phyloP scores from a whole-genome alignment of 176 grass and related monocot species.

The Avena insularis region DNA sequence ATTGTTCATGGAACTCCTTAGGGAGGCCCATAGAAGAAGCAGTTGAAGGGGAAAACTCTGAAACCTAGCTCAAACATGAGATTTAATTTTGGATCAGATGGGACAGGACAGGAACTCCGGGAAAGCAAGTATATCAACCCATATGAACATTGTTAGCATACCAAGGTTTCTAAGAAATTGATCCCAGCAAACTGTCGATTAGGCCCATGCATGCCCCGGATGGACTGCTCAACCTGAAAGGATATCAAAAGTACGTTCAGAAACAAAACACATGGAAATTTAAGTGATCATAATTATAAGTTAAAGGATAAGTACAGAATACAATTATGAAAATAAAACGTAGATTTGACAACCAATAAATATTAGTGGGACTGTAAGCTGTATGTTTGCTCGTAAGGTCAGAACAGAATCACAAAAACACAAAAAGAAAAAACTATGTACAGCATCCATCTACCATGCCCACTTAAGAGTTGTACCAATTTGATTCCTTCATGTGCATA shows the following conservation, averaged over 20 bases:
- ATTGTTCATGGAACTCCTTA: conserved; percentile 88
- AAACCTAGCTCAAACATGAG: conserved; percentile 65
- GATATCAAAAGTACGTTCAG: conserved; percentile 40
- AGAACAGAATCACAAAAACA: neutral
- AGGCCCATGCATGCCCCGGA: conserved; percentile 67
- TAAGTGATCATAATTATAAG: conserved; percentile 15
- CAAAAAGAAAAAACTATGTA: conserved; percentile 9
- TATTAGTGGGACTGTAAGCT: neutral
- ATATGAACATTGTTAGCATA: conserved; percentile 45
- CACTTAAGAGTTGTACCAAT: conserved; percentile 1
- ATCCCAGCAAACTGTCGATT: conserved; percentile 74
- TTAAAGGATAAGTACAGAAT: neutral
- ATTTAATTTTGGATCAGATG: conserved; percentile 30
- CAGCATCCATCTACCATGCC: conserved; percentile 15
- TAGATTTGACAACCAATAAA: neutral
- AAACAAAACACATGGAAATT: conserved; percentile 23
- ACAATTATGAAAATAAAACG: conserved; percentile 24
- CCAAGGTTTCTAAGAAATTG: conserved; percentile 89
- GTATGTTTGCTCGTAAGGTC: conserved; percentile 26
- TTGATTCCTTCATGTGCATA: conserved; percentile 12
- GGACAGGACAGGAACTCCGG: neutral
- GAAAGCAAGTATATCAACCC: conserved; percentile 2
- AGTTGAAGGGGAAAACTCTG: conserved; percentile 93
- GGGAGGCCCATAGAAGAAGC: conserved; percentile 91
- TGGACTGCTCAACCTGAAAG: conserved; percentile 89